Evolutionary conservation across 2,329 filamentous ascomycete species (phyloP), one percentile per base, ranked within the genome.

Genomic region (Beauveria asiatica): DNA sequence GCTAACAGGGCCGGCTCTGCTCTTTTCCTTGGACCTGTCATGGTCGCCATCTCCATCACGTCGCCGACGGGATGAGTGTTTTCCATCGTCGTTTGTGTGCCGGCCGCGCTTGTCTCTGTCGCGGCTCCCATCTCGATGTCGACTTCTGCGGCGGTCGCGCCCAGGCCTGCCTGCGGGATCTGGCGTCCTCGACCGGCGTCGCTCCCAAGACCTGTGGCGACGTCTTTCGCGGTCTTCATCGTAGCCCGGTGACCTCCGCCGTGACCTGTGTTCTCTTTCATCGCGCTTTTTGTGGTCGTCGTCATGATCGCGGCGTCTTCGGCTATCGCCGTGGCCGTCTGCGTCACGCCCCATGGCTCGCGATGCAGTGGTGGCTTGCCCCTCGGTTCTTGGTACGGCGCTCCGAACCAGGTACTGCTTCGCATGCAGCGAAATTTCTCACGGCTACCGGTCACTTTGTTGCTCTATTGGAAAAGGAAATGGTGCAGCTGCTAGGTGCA

Each of bases 41-140:
- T 48, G 25, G 21, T 62, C 62, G 19, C 51, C 37, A 17, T 65
- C 60, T 55, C 46, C 27, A 44, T 50, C 42, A 27, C 17, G 50
- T 7, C 16, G 27, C 11, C 50, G 50, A 23, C 33, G 57, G 7
- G 21, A 42, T 5, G 23, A 42, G 10, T 13, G 17, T 30, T 60
- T 54, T 41, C 42, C 27, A 17, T 42, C 30, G 49, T 60, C 63
- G 39, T 61, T 53, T n/a, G 33, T 33, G 48, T 48, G 49, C n/a
- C 48, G 39, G 9, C 33, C 56, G 44, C 49, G 48, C 42, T 53
- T 62, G 30, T 50, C 54, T 39, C 62, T 49, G 46, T 59, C 59
- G 33, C 62, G 57, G 41, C 68, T 68, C 42, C 67, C 64, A 19
- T 70, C 68, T n/a, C 64, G 54, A 25, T 70, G 68, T 41, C 65